phyloP scores from a whole-genome alignment of 169 alveolate species.

The Eimeria maxima region DNA sequence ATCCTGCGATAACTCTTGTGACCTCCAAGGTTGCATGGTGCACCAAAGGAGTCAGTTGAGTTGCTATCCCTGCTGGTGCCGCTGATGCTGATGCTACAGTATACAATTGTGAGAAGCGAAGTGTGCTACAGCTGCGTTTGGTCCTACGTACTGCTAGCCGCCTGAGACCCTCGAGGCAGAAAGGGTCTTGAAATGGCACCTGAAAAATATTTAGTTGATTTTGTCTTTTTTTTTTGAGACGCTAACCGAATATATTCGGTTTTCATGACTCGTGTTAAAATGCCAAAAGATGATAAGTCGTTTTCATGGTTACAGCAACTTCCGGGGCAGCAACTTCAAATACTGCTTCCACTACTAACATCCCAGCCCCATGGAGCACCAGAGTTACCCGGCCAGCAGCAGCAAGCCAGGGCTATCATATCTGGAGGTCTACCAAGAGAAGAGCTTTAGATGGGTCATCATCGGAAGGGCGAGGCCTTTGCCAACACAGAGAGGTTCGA shows the following conservation, averaged over 20 bases:
- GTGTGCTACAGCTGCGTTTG: background rate
- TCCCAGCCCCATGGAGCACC: background rate
- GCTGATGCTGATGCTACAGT: background rate
- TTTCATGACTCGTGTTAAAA: background rate
- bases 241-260: background rate
- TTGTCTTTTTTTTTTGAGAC: background rate
- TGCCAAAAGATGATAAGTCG: background rate
- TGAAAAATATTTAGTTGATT: background rate
- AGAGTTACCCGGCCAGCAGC: background rate
- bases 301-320: background rate
- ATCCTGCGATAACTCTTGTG: background rate
- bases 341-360: background rate
- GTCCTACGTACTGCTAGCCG: background rate
- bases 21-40: background rate
- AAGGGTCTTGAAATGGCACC: background rate
- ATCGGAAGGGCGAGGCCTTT: background rate
- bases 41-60: background rate
- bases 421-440: background rate
- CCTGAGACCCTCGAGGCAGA: background rate
- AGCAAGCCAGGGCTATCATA: background rate
- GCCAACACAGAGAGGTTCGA: background rate
- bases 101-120: background rate
- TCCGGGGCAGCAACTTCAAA: background rate
- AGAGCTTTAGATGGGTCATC: background rate
- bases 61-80: background rate